Evolutionary conservation across 2,329 filamentous ascomycete species (phyloP).

Genomic region (Rhinocladiella similis): DNA sequence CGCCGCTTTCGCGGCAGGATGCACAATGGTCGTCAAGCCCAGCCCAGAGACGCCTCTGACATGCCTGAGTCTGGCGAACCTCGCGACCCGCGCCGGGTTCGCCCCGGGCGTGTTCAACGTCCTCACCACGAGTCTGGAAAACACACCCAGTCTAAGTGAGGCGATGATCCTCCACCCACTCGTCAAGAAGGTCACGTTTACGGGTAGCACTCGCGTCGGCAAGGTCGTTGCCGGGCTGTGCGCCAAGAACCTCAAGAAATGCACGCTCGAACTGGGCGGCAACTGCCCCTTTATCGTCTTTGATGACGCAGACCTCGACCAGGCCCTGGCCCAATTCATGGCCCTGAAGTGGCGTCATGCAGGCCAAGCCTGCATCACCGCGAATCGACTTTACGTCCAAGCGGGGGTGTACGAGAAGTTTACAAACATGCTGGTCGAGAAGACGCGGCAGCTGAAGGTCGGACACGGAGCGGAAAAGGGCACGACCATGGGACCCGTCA

Average conservation of each 20-base stretch:
- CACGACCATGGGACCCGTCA: constrained; percentile 62
- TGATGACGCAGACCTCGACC: constrained; percentile 62
- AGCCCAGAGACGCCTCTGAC: constrained; percentile 67
- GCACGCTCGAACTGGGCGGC: constrained; percentile 64
- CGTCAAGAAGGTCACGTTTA: constrained; percentile 63
- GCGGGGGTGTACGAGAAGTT: constrained; percentile 52
- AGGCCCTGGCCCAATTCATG: constrained; percentile 42
- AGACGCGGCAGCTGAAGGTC: constrained; percentile 54
- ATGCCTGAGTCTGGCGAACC: constrained; percentile 52
- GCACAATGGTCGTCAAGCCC: constrained; percentile 71
- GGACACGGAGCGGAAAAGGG: constrained; percentile 58
- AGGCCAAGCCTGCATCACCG: constrained; percentile 47
- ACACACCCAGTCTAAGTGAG: constrained; percentile 41
- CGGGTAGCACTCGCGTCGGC: constrained; percentile 60
- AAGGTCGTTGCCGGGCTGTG: constrained; percentile 63
- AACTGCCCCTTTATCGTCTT: constrained; percentile 67
- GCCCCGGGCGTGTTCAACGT: constrained; percentile 62
- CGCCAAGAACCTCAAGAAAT: constrained; percentile 62
- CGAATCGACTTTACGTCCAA: constrained; percentile 48
- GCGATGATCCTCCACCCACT: constrained; percentile 58
- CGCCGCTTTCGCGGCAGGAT: constrained; percentile 66
- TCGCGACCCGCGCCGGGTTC: constrained; percentile 58
- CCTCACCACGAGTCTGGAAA: constrained; percentile 52
- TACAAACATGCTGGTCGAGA: constrained; percentile 54
- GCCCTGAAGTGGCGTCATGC: constrained; percentile 45